phyloP scores from a whole-genome alignment of 1,284 basidiomycete species.

The Sphagnurus paluster region DNA sequence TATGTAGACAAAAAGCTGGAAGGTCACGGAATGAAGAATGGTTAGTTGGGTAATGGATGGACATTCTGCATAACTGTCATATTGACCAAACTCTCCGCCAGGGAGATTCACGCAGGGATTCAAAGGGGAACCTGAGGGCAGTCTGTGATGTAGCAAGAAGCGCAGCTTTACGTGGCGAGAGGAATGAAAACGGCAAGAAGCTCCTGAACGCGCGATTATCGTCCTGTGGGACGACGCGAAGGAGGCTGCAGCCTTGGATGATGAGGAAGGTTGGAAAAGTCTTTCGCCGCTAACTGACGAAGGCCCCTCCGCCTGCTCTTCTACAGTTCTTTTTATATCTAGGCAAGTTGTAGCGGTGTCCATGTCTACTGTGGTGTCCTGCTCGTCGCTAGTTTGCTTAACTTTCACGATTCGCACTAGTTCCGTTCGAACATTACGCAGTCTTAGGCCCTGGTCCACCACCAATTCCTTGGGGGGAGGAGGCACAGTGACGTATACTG shows the following conservation, averaged over 20 bases:
- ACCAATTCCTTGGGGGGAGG: constrained; percentile 65
- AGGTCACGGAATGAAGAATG: constrained; percentile 69
- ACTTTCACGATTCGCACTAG: constrained; percentile 64
- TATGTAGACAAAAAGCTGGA: constrained; percentile 61
- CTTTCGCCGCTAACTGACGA: constrained; percentile 29
- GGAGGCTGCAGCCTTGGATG: constrained; percentile 42
- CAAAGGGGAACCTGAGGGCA: constrained; percentile 53
- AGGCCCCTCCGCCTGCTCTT: constrained; percentile 18
- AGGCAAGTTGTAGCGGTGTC: constrained; percentile 27
- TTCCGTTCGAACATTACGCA: constrained; percentile 75
- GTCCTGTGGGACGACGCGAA: constrained; percentile 44
- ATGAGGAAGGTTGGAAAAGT: constrained; percentile 30
- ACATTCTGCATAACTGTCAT: constrained; percentile 60
- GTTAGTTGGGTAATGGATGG: constrained; percentile 76
- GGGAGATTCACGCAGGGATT: constrained; percentile 41
- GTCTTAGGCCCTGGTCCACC: constrained; percentile 61
- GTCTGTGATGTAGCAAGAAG: constrained; percentile 65
- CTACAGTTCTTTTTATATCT: constrained; percentile 20
- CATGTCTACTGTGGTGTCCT: constrained; percentile 31
- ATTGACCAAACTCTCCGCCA: constrained; percentile 42
- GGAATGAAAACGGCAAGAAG: constrained; percentile 77
- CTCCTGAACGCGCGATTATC: constrained; percentile 71
- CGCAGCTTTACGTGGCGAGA: constrained; percentile 65
- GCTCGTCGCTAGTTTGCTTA: constrained; percentile 38
- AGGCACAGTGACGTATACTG: constrained; percentile 76